Evolutionary conservation across 2,329 filamentous ascomycete species (phyloP), one percentile per base, ranked within the genome.

Genomic region (Meredithiella fracta): DNA sequence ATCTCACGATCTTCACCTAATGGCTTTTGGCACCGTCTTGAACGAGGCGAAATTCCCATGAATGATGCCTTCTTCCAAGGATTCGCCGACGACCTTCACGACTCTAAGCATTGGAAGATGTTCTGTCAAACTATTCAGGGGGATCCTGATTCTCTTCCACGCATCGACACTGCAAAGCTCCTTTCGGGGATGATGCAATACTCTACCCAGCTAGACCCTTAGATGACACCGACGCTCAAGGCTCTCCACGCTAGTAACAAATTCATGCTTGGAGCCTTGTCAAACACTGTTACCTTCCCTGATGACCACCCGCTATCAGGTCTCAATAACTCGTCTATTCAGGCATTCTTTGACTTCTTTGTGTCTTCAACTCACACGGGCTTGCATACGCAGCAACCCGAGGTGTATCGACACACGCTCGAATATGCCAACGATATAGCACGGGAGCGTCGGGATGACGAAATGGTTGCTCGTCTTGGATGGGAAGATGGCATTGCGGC

Each of bases 121-220:
- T 97, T 79, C 64, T 8, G 47, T 14, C 34, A 4, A n/a, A 31
- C 9, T 14, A 34, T 47, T 17, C 37, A 9, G 29, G 22, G 1
- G 7, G 11, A n/a, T 47, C 42, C 47, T 17, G 62, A 69, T 15
- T 63, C 75, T 0, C 66, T 89, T 0, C 91, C 91, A 0, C 67
- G 72, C 1, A 75, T 97, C 49, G 83, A 97, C 64, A 85, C 79
- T 14, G 81, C 88, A 65, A 80, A 72, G 68, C 73, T 98, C 26
- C 96, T 95, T 71, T 85, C 86, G 77, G 78, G 84, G 63, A 97
- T 97, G 90, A 96, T 97, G 88, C 69, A 73, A 3, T 69, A 76
- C 11, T 82, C 85, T 9, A 74, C 79, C 4, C 68, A 71, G 1
- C 81, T 85, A 0, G 91, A 98, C 66, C 88, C 87, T 3, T 86